Conservation (phyloP, 495 filamentous ascomycete genomes). For the Delitschia confertaspora region DNA sequence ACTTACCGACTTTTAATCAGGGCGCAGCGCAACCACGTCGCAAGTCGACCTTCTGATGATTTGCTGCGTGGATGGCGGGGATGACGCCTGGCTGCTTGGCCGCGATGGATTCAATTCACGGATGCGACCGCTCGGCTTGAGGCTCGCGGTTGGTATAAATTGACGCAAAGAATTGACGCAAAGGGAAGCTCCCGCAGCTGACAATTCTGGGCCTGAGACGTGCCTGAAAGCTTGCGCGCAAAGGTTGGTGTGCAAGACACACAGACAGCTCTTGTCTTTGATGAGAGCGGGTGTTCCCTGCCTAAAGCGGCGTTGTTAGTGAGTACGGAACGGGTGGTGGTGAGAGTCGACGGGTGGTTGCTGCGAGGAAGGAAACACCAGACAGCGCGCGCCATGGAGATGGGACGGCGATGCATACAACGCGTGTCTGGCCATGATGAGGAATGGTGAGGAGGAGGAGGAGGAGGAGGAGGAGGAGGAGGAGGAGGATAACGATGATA, state of each 20-base stretch:
- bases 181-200: no score
- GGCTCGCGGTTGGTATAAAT: slow-evolving; percentile 7
- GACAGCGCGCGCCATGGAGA: neutral
- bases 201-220: slow-evolving; percentile 5
- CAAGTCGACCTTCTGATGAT: slow-evolving; percentile 10
- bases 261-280: neutral
- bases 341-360: neutral
- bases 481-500: neutral
- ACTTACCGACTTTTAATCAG: slow-evolving; percentile 31
- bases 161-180: slow-evolving; percentile 5
- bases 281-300: slow-evolving; percentile 11
- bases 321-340: neutral
- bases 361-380: slow-evolving; percentile 1
- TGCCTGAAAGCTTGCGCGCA: slow-evolving; percentile 3
- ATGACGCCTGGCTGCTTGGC: neutral
- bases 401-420: neutral
- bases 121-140: slow-evolving; percentile 1
- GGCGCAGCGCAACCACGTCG: slow-evolving; percentile 25
- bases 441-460: no score
- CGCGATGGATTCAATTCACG: slow-evolving; percentile 11
- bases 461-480: no score
- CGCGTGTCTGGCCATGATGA: neutral
- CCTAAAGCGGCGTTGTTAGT: neutral
- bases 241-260: neutral
- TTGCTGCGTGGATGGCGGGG: slow-evolving; percentile 15